Evolutionary conservation across 2,329 filamentous ascomycete species (phyloP), one percentile per base, ranked within the genome.

Genomic region (Aspergillus sp.): DNA sequence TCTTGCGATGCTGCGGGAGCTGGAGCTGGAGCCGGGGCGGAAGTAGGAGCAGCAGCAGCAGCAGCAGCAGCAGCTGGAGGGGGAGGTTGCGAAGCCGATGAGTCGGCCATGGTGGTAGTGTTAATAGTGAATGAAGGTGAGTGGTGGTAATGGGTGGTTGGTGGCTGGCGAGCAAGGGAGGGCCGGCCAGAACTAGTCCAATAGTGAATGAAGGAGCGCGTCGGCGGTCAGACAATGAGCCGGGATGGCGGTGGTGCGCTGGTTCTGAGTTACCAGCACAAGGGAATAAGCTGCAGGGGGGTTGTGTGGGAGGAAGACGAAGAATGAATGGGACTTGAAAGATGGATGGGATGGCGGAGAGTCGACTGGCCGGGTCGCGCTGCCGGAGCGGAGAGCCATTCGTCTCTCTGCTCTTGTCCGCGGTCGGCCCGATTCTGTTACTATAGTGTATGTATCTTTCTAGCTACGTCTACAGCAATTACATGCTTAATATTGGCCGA

Each of bases 71-170:
- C 55, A 52, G 59, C 17, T 55, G 63, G 55, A 43, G 59, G 49
- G 55, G 61, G 50, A 58, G 63, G 59, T 59, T 67, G 66, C 59
- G 66, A 69, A 60, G 69, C 69, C 58, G 67, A 63, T 68, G 71
- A 66, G 60, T 76, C 73, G 69, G 74, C 68, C 75, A 77, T 77
- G 65, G 61, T 72, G 68, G 45, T 49, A 45, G 59, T 59, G 43
- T 13, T 13, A 36, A 6, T 36, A 36, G 32, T 36, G 28, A 36
- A 13, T 36, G 32, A 36, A 36, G 32, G 32, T 36, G 32, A 36
- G 32, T 36, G 32, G 32, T 58, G 58, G 39, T 58, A 41, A 41
- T 52, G 48, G 28, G 58, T 55, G 63, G 63, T 36, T 61, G 64
- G 66, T 60, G 64, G 67, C 59, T 62, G 61, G 56, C 56, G 62